phyloP scores from a whole-genome alignment of 2,329 filamentous ascomycete genomes.

The Exophiala oligosperma region DNA sequence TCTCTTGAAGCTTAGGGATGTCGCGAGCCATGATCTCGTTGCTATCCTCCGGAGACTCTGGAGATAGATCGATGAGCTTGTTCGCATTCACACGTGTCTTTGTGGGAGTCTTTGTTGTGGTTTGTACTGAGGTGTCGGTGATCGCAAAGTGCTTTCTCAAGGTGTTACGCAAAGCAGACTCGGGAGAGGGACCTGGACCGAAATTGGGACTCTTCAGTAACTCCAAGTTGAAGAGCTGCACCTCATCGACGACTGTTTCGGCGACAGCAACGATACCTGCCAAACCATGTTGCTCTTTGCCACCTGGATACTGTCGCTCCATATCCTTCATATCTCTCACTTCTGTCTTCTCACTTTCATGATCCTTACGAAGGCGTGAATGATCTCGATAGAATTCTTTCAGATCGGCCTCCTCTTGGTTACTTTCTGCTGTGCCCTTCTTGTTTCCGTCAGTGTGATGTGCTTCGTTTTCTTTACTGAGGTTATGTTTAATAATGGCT shows the following conservation, averaged over 20 bases:
- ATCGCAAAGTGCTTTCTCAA: slow-evolving; percentile 24
- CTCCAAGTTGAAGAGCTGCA: slow-evolving; percentile 18
- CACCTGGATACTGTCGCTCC: not conserved
- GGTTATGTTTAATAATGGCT: slow-evolving; percentile 24
- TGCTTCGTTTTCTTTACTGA: slow-evolving; percentile 1
- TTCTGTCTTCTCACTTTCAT: slow-evolving; percentile 3
- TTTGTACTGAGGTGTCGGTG: not conserved
- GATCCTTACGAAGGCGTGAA: slow-evolving; percentile 3
- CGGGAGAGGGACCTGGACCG: slow-evolving; percentile 8
- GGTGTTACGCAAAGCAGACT: slow-evolving; percentile 12
- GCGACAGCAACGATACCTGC: not conserved
- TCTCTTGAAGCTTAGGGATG: not conserved
- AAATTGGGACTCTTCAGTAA: slow-evolving; percentile 12
- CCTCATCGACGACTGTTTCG: slow-evolving; percentile 9
- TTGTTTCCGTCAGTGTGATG: not conserved
- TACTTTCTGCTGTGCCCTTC: not conserved
- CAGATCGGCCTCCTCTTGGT: slow-evolving; percentile 8
- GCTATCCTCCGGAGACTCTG: slow-evolving; percentile 9
- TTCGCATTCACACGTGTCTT: slow-evolving; percentile 5
- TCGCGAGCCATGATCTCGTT: not conserved
- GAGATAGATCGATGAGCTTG: slow-evolving; percentile 21
- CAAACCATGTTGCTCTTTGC: too few relatives aligned
- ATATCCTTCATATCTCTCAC: not conserved
- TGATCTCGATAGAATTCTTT: slow-evolving; percentile 16
- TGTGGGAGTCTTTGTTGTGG: not conserved